Evolutionary conservation across 768 basidiomycete species (phyloP), one percentile per base, ranked within the genome.

Genomic region (Serpula lacrymans): DNA sequence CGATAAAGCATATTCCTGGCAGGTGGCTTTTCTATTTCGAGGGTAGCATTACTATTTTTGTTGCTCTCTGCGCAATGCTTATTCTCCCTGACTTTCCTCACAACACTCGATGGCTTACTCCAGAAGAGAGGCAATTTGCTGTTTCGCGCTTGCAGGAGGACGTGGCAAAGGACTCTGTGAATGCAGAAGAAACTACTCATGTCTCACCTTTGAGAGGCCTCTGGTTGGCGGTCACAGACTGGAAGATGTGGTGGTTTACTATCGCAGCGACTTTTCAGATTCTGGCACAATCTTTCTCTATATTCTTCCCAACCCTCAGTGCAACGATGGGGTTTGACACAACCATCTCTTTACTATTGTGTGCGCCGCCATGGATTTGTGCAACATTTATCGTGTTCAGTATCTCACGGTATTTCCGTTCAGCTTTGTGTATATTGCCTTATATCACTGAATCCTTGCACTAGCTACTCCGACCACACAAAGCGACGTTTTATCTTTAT

Each of bases 401-500:
- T 22, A 63, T 77, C 26, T 72, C 77, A 17, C 65, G 71, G 80
- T 79, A n/a, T n/a, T n/a, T n/a, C n/a, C n/a, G n/a, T n/a, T n/a
- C n/a, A n/a, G n/a, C n/a, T n/a, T n/a, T n/a, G 42, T 43, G 56
- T 37, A 23, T 21, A 10, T 21, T 41, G 22, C 20, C 32, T 4
- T 2, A 44, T 23, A 1, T 14, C 22, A 8, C 38, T 49, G 14
- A 56, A 29, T 40, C 25, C 20, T 32, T 14, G n/a, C 10, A 29
- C 34, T 36, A 78, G 82, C 45, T 84, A 87, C 64, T 86, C 88
- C 0, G 90, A 93, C 61, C 66, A 64, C 45, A 68, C 63, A 8
- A 74, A 73, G 10, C 87, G 92, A 51, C 79, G 88, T 30, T 88
- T 76, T 65, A 80, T 69, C 61, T 87, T 90, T 59, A 80, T 85